These are phyloP conservation scores for Fermentozyma sake DNA, from an alignment of 1,139 yeast genomes.

Conservation along the genomic window DNA sequence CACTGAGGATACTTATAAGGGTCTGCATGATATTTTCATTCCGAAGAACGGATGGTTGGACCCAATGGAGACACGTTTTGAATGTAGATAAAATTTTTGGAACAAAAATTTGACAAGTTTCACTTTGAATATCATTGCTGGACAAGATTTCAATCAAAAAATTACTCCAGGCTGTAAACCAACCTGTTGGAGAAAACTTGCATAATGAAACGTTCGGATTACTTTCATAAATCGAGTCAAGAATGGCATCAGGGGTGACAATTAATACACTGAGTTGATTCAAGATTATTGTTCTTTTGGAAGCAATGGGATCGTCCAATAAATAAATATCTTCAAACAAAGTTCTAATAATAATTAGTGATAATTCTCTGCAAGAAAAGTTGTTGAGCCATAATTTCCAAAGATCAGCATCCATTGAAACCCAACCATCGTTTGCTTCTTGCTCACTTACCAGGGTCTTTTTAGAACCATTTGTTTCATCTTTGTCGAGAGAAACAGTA, in stretches of 20 bases:
- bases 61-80: conserved; percentile 90
- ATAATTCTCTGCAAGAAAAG: conserved; percentile 64
- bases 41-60: conserved; percentile 70
- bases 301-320: conserved; percentile 85
- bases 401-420: conserved; percentile 76
- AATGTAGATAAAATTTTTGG: conserved; percentile 74
- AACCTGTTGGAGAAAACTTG: conserved; percentile 71
- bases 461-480: conserved; percentile 4
- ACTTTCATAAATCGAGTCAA: conserved; percentile 67
- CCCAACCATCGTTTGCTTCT: conserved; percentile 73
- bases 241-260: conserved; percentile 65
- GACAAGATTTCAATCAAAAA: conserved; percentile 53
- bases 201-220: conserved; percentile 59
- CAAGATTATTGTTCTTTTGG: conserved; percentile 71
- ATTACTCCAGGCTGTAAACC: conserved; percentile 78
- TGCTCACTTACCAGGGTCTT: conserved; percentile 24
- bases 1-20: conserved; percentile 55
- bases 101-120: conserved; percentile 45
- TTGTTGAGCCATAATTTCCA: conserved; percentile 69
- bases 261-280: conserved; percentile 82
- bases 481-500: conserved; percentile 1
- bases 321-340: conserved; percentile 92
- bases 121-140: conserved; percentile 28
- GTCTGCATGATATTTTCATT: conserved; percentile 63
- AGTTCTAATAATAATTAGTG: conserved; percentile 75